phyloP scores from a whole-genome alignment of 345 rosid species.

The Populus euphratica region DNA sequence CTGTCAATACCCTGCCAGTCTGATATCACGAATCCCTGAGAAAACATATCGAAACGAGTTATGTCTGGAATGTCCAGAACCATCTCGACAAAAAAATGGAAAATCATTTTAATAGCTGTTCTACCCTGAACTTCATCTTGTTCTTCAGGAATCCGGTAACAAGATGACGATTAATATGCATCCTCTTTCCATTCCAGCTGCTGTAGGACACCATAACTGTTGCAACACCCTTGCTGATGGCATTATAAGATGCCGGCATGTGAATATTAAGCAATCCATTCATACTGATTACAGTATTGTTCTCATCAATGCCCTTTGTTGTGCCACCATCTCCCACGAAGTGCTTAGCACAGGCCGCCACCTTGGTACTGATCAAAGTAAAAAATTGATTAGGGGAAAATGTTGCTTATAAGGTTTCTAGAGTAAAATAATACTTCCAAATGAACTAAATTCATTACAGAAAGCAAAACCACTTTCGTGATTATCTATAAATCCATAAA shows the following conservation, averaged over 20 bases:
- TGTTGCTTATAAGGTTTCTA: background rate
- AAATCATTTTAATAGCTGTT: background rate
- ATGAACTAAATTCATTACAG: background rate
- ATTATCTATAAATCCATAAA: background rate
- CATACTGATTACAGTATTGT: constrained; percentile 25
- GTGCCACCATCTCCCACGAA: constrained; percentile 41
- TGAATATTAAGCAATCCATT: constrained; percentile 21
- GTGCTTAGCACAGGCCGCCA: constrained; percentile 39
- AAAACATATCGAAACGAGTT: background rate
- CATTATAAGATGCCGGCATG: constrained; percentile 33
- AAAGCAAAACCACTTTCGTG: background rate
- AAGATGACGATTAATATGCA: constrained; percentile 34
- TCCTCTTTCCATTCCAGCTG: constrained; percentile 41
- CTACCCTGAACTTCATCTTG: constrained; percentile 31
- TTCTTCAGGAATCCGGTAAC: constrained; percentile 35
- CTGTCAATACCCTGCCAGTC: constrained; percentile 32
- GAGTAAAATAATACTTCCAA: background rate
- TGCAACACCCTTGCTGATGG: constrained; percentile 27
- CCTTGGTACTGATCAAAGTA: constrained; percentile 23
- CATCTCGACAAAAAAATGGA: background rate
- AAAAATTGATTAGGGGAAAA: background rate
- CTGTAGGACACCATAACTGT: constrained; percentile 45
- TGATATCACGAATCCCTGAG: constrained; percentile 27
- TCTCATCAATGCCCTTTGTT: constrained; percentile 29
- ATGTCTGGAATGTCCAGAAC: background rate